Evolutionary conservation across 495 filamentous ascomycete genomes (phyloP), one percentile per base, ranked within the genome.

Genomic region (Tuber calosporum): DNA sequence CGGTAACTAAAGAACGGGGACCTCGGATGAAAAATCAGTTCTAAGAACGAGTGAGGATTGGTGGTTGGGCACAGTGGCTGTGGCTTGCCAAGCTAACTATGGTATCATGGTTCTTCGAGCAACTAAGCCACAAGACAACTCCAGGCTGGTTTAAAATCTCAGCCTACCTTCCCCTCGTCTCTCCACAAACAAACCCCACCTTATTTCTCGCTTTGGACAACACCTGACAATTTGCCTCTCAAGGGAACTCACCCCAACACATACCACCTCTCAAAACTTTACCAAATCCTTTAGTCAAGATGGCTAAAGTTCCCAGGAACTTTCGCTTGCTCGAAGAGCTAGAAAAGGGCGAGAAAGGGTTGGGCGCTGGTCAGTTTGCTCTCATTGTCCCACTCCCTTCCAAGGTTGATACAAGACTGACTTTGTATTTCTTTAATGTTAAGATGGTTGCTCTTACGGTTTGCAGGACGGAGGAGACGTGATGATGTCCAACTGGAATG

Each of bases 401-500:
- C 13, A 71, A 67, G 34, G 69, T 36, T 17, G 66, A 78, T 26
- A 20, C 2, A 17, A 17, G 13, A 3, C 53, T 62, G 13, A 62
- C 30, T 34, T 17, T 15, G 53, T 34, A 22, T 58, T 41, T 70
- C 40, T 20, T 43, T 36, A 74, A 73, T 80, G 26, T 62, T 17
- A 17, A 97, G 95, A 97, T 85, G 93, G 94, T 71, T 97, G 93
- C 86, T 98, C 95, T 5, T 98, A 97, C 78, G 95, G 95, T 79
- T 89, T 98, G 62, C 92, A 92, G 71, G 92, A 98, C 83, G 92
- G 93, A 38, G 94, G 97, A 81, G 95, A 99, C 80, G 88, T 97
- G 79, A 89, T 94, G 84, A 97, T 99, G 94, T 92, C 92, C 74
- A 93, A 97, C 87, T 99, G 95, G 95, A 96, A 96, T 77, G 95